phyloP scores from a whole-genome alignment of 805 yeast genomes.

The Zygoascus biomembranicola region DNA sequence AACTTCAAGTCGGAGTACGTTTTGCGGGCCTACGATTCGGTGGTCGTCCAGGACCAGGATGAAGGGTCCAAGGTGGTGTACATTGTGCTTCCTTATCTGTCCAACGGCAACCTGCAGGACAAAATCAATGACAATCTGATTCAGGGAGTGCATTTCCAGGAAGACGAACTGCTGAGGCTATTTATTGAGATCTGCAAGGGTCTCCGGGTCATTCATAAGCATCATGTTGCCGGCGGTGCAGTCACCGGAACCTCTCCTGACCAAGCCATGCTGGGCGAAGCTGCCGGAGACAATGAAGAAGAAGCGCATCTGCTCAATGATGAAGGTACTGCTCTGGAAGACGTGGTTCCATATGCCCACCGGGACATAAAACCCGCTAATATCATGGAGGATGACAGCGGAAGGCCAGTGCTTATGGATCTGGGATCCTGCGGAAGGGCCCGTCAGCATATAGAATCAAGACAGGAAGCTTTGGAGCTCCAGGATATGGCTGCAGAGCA shows the following conservation, averaged over 20 bases:
- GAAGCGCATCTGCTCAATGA: constrained; percentile 20
- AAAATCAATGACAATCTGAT: constrained; percentile 57
- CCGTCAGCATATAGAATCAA: constrained; percentile 40
- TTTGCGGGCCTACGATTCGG: constrained; percentile 61
- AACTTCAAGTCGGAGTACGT: constrained; percentile 61
- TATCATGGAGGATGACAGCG: constrained; percentile 67
- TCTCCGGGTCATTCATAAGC: constrained; percentile 62
- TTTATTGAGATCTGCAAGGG: constrained; percentile 70
- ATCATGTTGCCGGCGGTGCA: constrained; percentile 5
- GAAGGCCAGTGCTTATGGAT: constrained; percentile 73
- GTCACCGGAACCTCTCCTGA: constrained; percentile 8
- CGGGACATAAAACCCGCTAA: constrained; percentile 86
- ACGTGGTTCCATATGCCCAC: constrained; percentile 68
- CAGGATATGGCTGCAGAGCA: constrained; percentile 80
- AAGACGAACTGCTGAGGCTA: constrained; percentile 52
- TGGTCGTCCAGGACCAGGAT: constrained; percentile 50
- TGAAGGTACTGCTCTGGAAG: constrained; percentile 43
- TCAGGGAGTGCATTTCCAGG: constrained; percentile 45
- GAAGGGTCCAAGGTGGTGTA: constrained; percentile 78
- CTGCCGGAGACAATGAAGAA: constrained; percentile 7
- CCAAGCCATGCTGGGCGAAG: neutral
- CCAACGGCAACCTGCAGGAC: constrained; percentile 71
- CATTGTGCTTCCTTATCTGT: constrained; percentile 71
- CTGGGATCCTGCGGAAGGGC: constrained; percentile 74
- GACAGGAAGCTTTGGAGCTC: constrained; percentile 64